Percentiles rank a stretch among this genome's conserved stretches.
These are phyloP conservation scores for Pseudodiploospora longispora DNA, from an alignment of 2,329 filamentous ascomycete genomes.

Conservation along the genomic window DNA sequence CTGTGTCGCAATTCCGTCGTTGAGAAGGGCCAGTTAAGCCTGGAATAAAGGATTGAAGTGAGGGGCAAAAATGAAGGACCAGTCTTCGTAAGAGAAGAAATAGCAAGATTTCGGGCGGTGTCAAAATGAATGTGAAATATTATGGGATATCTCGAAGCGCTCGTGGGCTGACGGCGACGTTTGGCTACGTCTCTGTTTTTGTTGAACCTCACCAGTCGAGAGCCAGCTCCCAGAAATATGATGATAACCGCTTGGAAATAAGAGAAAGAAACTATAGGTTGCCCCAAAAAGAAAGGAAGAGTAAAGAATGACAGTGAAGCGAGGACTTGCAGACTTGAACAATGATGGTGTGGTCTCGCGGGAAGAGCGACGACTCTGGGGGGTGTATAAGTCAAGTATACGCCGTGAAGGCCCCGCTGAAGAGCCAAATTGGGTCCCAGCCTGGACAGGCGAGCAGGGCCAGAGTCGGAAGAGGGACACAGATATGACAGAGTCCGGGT, in stretches of 20 bases:
- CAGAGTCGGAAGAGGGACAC: constrained; percentile 10
- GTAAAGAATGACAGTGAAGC: background rate
- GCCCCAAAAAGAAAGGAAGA: constrained; percentile 4
- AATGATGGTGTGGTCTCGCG: constrained; percentile 4
- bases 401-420: constrained; percentile 3
- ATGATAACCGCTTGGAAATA: background rate
- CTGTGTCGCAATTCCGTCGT: too few relatives aligned
- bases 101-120: too few relatives aligned
- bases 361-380: constrained; percentile 7
- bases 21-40: too few relatives aligned
- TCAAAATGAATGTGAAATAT: too few relatives aligned
- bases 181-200: too few relatives aligned
- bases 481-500: too few relatives aligned
- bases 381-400: constrained; percentile 6
- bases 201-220: background rate
- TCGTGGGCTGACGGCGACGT: too few relatives aligned
- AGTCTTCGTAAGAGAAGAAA: too few relatives aligned
- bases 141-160: too few relatives aligned
- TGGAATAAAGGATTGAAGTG: too few relatives aligned
- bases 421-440: constrained; percentile 6
- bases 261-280: constrained; percentile 5
- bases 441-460: constrained; percentile 10
- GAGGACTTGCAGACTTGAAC: constrained; percentile 2
- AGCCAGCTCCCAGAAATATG: constrained; percentile 4
- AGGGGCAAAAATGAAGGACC: too few relatives aligned